A percentile compares a stretch with the other conserved stretches of the same genome.
Evolutionary conservation across 1,284 basidiomycete species (phyloP).

Genomic region (Fomitopsis betulina): DNA sequence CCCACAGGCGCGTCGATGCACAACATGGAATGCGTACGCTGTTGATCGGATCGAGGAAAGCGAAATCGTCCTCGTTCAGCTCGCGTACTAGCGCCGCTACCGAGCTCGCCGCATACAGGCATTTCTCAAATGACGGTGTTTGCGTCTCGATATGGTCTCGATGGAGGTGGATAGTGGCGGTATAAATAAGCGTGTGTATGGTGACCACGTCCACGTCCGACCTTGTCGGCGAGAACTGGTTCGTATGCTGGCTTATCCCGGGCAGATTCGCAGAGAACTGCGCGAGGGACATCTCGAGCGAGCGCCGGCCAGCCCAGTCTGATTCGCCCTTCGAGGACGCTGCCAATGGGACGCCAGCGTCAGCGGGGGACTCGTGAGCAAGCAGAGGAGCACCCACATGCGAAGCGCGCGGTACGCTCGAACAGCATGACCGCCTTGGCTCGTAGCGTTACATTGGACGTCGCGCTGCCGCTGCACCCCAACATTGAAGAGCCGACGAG

Average conservation of each 20-base stretch:
- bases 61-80: slow-evolving; percentile 45
- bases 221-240: slow-evolving; percentile 21
- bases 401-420: slow-evolving; percentile 44
- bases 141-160: slow-evolving; percentile 32
- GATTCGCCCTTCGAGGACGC: slow-evolving; percentile 24
- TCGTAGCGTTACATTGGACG: slow-evolving; percentile 30
- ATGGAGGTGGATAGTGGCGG: slow-evolving; percentile 47
- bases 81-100: slow-evolving; percentile 41
- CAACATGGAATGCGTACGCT: slow-evolving; percentile 28
- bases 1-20: not conserved
- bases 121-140: slow-evolving; percentile 29
- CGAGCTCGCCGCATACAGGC: slow-evolving; percentile 39
- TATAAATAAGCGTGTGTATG: slow-evolving; percentile 47
- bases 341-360: slow-evolving; percentile 2
- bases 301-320: slow-evolving; percentile 34
- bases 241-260: slow-evolving; percentile 31
- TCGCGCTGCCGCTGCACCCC: slow-evolving; percentile 6
- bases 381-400: slow-evolving; percentile 29
- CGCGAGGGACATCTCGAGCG: slow-evolving; percentile 38
- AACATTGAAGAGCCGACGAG: slow-evolving; percentile 8
- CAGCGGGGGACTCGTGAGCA: not conserved
- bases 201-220: slow-evolving; percentile 42
- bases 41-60: slow-evolving; percentile 46
- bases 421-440: slow-evolving; percentile 46
- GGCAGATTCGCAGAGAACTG: slow-evolving; percentile 40